A percentile compares a stretch with the other conserved stretches of the same genome.
Conservation (phyloP, 2,329 filamentous ascomycete genomes). For the Neofusicoccum kwambonambiense region DNA sequence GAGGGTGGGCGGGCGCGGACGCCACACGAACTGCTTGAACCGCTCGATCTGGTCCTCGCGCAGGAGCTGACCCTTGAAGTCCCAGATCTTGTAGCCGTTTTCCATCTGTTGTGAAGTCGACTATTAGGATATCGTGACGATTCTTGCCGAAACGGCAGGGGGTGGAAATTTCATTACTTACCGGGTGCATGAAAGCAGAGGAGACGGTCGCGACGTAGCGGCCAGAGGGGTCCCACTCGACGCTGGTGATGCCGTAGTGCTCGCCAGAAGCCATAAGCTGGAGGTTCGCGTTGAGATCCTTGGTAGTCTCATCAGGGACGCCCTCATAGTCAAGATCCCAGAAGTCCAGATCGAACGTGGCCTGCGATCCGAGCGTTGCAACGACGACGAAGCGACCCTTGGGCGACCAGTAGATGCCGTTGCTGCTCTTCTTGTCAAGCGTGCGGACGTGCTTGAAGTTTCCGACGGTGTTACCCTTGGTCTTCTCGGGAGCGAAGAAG, state of each 20-base stretch:
- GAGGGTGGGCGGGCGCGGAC: constrained; percentile 85
- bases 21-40: constrained; percentile 97
- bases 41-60: constrained; percentile 91
- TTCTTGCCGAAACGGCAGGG: background rate
- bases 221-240: constrained; percentile 97
- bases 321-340: constrained; percentile 93
- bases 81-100: constrained; percentile 97
- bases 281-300: constrained; percentile 90
- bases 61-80: constrained; percentile 86
- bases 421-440: constrained; percentile 98
- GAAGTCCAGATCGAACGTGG: constrained; percentile 95
- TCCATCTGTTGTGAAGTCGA: constrained; percentile 69
- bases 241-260: constrained; percentile 96
- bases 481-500: constrained; percentile 96
- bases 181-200: constrained; percentile 91
- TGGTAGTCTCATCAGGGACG: constrained; percentile 80
- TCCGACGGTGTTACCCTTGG: constrained; percentile 75
- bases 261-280: constrained; percentile 92
- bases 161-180: constrained; percentile 51
- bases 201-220: constrained; percentile 92
- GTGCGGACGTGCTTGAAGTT: constrained; percentile 97
- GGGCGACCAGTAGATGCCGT: constrained; percentile 98
- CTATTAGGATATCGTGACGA: constrained; percentile 11
- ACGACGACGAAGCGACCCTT: constrained; percentile 93
- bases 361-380: constrained; percentile 86